Base-by-base conservation (phyloP, 1,139 yeast species). In the Zygoascus meyerae region DNA sequence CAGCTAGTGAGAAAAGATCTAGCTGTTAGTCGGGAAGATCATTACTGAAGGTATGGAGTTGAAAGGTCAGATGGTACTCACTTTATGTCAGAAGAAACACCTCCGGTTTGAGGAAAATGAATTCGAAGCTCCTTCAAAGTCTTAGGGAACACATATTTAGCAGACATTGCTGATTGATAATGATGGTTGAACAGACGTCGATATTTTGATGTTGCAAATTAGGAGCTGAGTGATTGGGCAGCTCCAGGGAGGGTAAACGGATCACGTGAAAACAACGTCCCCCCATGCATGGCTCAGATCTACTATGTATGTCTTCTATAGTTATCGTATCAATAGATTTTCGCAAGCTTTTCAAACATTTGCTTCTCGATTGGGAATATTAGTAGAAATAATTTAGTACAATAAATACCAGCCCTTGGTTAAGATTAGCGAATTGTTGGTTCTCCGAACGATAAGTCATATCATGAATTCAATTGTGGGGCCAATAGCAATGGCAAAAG, bases 71-170 rank as follows among this genome's bases (percentile, higher is more conserved):
- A 15, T 11, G 31, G 16, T n/a, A 40, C 69, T 53, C 58, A 70
- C 75, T 71, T 75, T 59, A 83, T 72, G 26, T 85, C 81, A 21
- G 73, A 72, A 26, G 89, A 78, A 9, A 86, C 79, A 54, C 79
- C 79, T 31, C 86, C 86, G 28, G 85, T 76, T 67, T 84, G 94
- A 45, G 87, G 81, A 55, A 85, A 74, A 61, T 84, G 86, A 68
- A 85, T 83, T 66, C 95, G 78, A 61, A 85, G 74, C 70, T 85
- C 94, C 64, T 75, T 83, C 56, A 85, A 75, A 26, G 85, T 77
- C 50, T 71, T 70, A 39, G 90, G 86, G 52, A 83, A 71, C 43
- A 75, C 74, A 62, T 75, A 75, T 63, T 77, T 81, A 49, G 72
- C 60, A 39, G 82, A 72, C 81, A 78, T 77, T 21, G 26, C 26